Evolutionary conservation across 768 basidiomycete species (phyloP), one percentile per base, ranked within the genome.

Genomic region (Suillus occidentalis): DNA sequence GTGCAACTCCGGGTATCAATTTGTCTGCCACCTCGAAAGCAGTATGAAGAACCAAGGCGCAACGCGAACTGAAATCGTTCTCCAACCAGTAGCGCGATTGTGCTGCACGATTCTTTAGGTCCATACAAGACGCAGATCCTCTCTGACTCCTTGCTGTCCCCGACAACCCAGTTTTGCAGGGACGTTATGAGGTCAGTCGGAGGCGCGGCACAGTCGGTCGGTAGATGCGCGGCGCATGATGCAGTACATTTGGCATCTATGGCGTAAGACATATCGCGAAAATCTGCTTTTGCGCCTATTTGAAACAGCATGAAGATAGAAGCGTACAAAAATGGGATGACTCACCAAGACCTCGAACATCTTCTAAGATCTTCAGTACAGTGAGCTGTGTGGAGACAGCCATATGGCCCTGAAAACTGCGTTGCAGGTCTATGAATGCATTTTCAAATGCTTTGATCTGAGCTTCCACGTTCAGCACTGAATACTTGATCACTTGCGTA

Each of bases 21-120:
- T 6, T 5, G 42, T 25, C 63, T 66, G 9, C 56, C 58, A 5
- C 64, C 68, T 28, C 69, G 63, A 59, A 79, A 74, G 64, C 73
- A 79, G 20, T 71, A 73, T 20, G 73, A 73, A 34, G 77, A 76
- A 18, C 77, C 77, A 6, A 78, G 63, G 22, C 77, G 70, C 43
- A 65, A 42, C 56, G 74, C 67, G 20, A 66, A 64, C 12, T 72
- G 69, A 50, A 75, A 75, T 13, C 66, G 50, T n/a, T 63, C 55
- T 50, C 77, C 76, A 31, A 75, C 68, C 3, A 70, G 67, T 56
- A 74, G 71, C 4, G 77, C 77, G 22, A 78, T 62, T 0, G 75
- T 65, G 12, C 76, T 72, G 56, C 77, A 78, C 1, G 70, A 76
- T 22, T 71, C 73, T 1, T 70, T 67, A 34, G 67, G 68, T 2